A percentile compares a stretch with the other conserved stretches of the same genome.
These are phyloP conservation scores for Raddia distichophylla DNA, from an alignment of 176 grass and related monocot genomes.

Conservation along the genomic window DNA sequence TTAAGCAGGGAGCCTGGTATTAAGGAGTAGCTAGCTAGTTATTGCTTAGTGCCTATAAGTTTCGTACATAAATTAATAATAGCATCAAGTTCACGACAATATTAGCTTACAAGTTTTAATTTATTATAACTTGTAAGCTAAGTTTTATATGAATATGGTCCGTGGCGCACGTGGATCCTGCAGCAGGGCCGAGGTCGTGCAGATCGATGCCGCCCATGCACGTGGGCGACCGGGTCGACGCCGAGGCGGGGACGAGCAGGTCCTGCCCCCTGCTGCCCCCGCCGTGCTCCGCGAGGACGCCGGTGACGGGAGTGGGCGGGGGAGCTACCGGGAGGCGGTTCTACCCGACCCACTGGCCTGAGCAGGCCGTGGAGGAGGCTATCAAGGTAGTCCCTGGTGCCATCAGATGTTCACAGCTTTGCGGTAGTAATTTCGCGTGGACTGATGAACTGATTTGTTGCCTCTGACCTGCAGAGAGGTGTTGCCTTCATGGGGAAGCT, in stretches of 20 bases:
- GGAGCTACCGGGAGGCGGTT: slow-evolving; percentile 38
- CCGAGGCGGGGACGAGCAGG: slow-evolving; percentile 46
- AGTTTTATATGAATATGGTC: too few relatives aligned
- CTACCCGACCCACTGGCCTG: slow-evolving; percentile 74
- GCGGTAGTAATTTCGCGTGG: not conserved
- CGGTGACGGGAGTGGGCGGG: not conserved
- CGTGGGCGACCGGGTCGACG: slow-evolving; percentile 20
- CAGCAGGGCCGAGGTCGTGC: slow-evolving; percentile 49
- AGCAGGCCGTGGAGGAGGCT: slow-evolving; percentile 64
- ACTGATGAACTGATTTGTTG: slow-evolving; percentile 9
- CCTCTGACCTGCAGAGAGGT: slow-evolving; percentile 59
- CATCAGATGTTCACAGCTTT: not conserved
- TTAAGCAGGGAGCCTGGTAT: too few relatives aligned
- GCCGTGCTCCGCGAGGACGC: slow-evolving; percentile 18
- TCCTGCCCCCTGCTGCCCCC: slow-evolving; percentile 63
- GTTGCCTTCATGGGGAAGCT: slow-evolving; percentile 70
- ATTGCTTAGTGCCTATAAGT: too few relatives aligned
- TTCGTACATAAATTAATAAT: too few relatives aligned
- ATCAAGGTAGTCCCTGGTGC: slow-evolving; percentile 59
- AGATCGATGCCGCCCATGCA: slow-evolving; percentile 73
- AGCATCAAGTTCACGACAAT: too few relatives aligned
- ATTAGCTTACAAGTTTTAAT: too few relatives aligned
- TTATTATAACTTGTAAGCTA: too few relatives aligned
- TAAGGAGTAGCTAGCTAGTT: too few relatives aligned
- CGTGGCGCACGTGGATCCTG: slow-evolving; percentile 23